These are phyloP conservation scores for Gossypium bickii DNA, from an alignment of 345 rosid genomes.

Conservation along the genomic window DNA sequence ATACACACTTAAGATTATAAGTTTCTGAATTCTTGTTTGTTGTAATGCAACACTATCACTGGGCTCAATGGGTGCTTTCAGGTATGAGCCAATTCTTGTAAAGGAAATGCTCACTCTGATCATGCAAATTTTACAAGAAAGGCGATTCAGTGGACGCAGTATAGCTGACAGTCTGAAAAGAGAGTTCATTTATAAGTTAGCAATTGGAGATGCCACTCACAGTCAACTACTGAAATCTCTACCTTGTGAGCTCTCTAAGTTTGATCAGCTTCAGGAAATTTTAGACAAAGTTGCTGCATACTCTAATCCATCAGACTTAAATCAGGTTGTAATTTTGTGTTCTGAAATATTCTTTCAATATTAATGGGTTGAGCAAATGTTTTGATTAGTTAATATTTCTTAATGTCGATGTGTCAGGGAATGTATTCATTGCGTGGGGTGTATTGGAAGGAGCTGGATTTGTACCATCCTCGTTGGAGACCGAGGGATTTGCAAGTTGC, in stretches of 20 bases:
- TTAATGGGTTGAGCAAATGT: conserved; percentile 15
- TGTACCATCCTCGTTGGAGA: conserved; percentile 90
- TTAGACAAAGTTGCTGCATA: conserved; percentile 66
- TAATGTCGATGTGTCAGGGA: conserved; percentile 49
- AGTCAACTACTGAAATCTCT: conserved; percentile 84
- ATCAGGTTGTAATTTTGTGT: conserved; percentile 59
- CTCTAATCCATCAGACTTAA: conserved; percentile 80
- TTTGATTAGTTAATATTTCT: neutral
- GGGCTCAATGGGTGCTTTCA: conserved; percentile 33
- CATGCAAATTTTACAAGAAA: conserved; percentile 83
- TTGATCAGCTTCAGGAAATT: conserved; percentile 67
- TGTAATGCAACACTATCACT: conserved; percentile 11
- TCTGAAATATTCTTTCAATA: conserved; percentile 17
- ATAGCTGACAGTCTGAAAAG: conserved; percentile 77
- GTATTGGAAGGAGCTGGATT: conserved; percentile 91
- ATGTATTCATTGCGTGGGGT: conserved; percentile 68
- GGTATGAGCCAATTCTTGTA: conserved; percentile 80
- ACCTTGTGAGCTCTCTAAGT: conserved; percentile 81
- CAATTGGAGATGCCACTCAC: conserved; percentile 87
- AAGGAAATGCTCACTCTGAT: conserved; percentile 87
- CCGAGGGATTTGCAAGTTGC: conserved; percentile 86
- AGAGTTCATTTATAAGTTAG: conserved; percentile 77
- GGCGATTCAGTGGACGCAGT: conserved; percentile 76
- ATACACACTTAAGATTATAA: neutral
- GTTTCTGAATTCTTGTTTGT: neutral